A percentile compares a stretch with the other conserved stretches of the same genome.
Conservation (phyloP, 805 yeast species). For the Candida takata region DNA sequence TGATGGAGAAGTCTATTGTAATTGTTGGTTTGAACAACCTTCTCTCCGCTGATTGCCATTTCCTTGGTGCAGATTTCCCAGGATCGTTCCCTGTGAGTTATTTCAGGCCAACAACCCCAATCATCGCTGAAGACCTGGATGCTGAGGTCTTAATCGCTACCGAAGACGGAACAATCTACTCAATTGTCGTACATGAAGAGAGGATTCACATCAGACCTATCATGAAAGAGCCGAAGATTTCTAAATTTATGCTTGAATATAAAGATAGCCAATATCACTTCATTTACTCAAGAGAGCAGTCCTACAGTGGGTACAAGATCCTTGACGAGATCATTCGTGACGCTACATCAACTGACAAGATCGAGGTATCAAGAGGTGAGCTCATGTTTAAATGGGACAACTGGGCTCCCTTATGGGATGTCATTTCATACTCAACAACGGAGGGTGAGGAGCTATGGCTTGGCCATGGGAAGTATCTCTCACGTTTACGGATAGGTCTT, state of each 20-base stretch:
- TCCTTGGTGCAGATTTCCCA: conserved; percentile 19
- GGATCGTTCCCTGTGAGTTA: conserved; percentile 35
- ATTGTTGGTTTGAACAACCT: conserved; percentile 38
- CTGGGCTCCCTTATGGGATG: conserved; percentile 44
- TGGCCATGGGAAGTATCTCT: conserved; percentile 17
- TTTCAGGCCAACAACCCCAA: conserved; percentile 24
- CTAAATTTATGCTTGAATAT: conserved; percentile 17
- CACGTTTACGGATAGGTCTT: conserved; percentile 16
- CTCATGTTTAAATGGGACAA: conserved; percentile 28
- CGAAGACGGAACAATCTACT: conserved; percentile 21
- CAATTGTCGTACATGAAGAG: conserved; percentile 20
- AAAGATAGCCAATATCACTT: conserved; percentile 13
- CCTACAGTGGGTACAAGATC: conserved; percentile 31
- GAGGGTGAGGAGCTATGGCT: conserved; percentile 34
- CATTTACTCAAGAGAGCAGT: conserved; percentile 35
- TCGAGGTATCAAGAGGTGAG: conserved; percentile 1
- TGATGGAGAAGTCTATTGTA: conserved; percentile 28
- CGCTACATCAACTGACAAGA: conserved; percentile 8
- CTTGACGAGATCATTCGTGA: conserved; percentile 23
- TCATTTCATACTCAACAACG: conserved; percentile 25
- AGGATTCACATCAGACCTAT: conserved; percentile 25
- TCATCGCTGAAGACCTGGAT: conserved; percentile 10
- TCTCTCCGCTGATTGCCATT: conserved; percentile 39
- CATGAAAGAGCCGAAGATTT: conserved; percentile 31
- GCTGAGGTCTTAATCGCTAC: conserved; percentile 20